Base-by-base conservation (phyloP, 441 rosid genomes). In the Adansonia grandidieri region DNA sequence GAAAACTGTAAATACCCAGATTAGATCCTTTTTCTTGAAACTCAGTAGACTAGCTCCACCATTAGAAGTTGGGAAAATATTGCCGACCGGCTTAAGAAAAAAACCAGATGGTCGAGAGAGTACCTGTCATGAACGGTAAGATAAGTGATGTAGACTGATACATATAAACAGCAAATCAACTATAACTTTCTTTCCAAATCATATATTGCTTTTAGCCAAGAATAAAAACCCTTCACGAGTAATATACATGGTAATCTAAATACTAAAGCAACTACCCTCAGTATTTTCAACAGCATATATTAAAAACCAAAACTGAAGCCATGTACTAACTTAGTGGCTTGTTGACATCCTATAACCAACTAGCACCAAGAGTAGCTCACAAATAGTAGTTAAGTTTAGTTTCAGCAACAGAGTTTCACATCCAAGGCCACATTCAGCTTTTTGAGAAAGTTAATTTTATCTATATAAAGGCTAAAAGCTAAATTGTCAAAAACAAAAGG, bases 61-160 rank as follows among this genome's bases (percentile, higher is more conserved):
- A 82, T 48, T 84, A 68, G 89, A 81, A 82, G 83, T 84, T 17
- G 92, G 88, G 73, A 86, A 84, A 79, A 93, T 82, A 81, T 75
- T 91, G 76, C 91, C 85, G 77, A 92, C 96, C 13, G 99, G 95
- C 90, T 94, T 96, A 75, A 96, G 96, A 79, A 92, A 84, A 86
- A 92, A 94, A 73, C 98, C 93, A 73, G 85, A 79, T 77, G 95
- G 93, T 66, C 94, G 90, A 80, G 99, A 94, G 82, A 83, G 91
- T 77, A 89, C 98, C 98, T 96, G 91, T 15, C 80, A 74, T 74
- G 50, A 82, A 79, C 82, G 84, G 80, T 48, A 80, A 62, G 56
- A 77, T 51, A 76, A 48, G 78, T 70, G 57, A 79, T 69, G 75
- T 45, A 73, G 47, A 70, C 56, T 32, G 81, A 48, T 64, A 67